These are phyloP conservation scores for Penicillium psychrosexuale DNA, from an alignment of 2,329 filamentous ascomycete species.

Conservation along the genomic window DNA sequence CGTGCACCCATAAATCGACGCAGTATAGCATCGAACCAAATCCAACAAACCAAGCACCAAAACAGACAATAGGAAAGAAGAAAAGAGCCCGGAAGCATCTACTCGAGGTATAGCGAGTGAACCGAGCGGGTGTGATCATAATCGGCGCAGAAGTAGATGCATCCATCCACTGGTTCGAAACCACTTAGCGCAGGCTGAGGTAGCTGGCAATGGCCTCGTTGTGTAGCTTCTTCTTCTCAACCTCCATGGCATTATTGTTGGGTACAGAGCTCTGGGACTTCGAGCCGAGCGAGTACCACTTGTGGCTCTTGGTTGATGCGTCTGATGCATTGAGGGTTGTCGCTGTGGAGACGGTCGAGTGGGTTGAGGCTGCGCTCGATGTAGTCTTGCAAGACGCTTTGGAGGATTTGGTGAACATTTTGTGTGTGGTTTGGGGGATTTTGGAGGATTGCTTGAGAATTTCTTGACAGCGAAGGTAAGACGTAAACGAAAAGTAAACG, in stretches of 20 bases:
- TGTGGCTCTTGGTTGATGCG: slow-evolving; percentile 13
- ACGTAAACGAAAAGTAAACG: neutral
- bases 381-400: slow-evolving; percentile 11
- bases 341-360: slow-evolving; percentile 25
- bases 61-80: neutral
- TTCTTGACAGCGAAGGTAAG: neutral
- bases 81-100: neutral
- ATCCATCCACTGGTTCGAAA: neutral
- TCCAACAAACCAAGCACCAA: neutral
- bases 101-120: neutral
- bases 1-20: neutral
- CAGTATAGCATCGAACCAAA: neutral
- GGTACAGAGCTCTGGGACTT: slow-evolving; percentile 4
- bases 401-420: slow-evolving; percentile 14
- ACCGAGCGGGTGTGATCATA: neutral
- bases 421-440: neutral
- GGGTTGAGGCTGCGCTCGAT: slow-evolving; percentile 20
- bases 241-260: neutral
- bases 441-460: neutral
- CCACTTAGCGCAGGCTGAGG: slow-evolving; percentile 22
- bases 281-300: slow-evolving; percentile 19
- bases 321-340: slow-evolving; percentile 25
- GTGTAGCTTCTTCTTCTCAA: slow-evolving; percentile 15
- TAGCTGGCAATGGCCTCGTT: slow-evolving; percentile 25
- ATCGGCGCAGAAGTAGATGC: neutral